A percentile compares a stretch with the other conserved stretches of the same genome.
Conservation (phyloP, 257 asterid genomes). For the Ophiorrhiza pumila region DNA sequence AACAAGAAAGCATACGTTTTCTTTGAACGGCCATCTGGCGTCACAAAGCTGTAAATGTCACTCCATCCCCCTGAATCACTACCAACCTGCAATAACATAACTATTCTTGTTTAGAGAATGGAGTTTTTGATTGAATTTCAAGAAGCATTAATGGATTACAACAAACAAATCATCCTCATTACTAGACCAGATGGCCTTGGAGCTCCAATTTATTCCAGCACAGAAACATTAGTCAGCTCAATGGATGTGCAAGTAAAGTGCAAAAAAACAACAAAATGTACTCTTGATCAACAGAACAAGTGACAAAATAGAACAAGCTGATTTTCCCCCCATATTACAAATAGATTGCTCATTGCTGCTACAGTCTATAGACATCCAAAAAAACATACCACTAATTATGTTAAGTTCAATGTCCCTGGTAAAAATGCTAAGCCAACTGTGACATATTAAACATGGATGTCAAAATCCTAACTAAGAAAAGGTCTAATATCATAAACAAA, state of each 20-base stretch:
- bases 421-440: too few relatives aligned
- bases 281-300: too few relatives aligned
- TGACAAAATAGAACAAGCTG: background rate
- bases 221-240: background rate
- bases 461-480: too few relatives aligned
- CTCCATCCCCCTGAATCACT: conserved; percentile 79
- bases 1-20: conserved; percentile 75
- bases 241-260: too few relatives aligned
- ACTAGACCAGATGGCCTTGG: too few relatives aligned
- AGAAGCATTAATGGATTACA: background rate
- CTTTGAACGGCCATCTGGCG: conserved; percentile 42
- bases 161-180: background rate
- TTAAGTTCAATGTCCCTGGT: too few relatives aligned
- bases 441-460: too few relatives aligned
- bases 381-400: too few relatives aligned
- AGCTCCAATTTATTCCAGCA: too few relatives aligned
- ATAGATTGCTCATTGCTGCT: background rate
- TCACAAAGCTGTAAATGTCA: conserved; percentile 49
- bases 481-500: too few relatives aligned
- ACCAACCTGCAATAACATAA: conserved; percentile 50
- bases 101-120: background rate
- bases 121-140: background rate
- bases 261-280: too few relatives aligned
- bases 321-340: background rate
- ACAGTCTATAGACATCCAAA: background rate